Evolutionary conservation across 2,329 filamentous ascomycete genomes (phyloP).

Genomic region (Beauveria australis): DNA sequence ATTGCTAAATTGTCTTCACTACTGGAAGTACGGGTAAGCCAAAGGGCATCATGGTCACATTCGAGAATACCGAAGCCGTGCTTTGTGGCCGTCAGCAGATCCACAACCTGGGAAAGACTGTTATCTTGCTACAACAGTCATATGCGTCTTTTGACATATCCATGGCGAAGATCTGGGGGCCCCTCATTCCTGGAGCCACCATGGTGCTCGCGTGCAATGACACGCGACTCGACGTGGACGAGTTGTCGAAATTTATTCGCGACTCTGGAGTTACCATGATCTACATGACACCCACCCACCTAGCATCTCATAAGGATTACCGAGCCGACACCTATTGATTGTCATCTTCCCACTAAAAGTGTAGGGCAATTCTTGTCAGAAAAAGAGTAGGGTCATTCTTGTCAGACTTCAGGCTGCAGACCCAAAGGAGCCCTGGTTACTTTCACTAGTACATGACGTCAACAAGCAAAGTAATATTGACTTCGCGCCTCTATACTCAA

Average conservation of each 20-base stretch:
- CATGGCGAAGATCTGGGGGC: neutral
- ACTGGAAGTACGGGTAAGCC: slow-evolving; percentile 1
- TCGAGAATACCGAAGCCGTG: slow-evolving; percentile 1
- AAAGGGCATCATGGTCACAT: slow-evolving; percentile 2
- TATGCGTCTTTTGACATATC: neutral
- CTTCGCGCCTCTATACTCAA: no score
- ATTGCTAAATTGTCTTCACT: slow-evolving; percentile 4
- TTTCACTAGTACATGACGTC: no score
- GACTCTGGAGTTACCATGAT: neutral
- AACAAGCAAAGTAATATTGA: no score
- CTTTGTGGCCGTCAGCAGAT: slow-evolving; percentile 3
- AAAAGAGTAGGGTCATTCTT: no score
- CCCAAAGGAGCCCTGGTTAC: no score
- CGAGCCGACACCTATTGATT: neutral
- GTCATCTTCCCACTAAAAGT: neutral
- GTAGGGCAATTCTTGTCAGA: no score
- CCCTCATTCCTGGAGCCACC: neutral
- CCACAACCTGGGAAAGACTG: neutral
- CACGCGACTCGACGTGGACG: neutral
- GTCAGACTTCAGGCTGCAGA: no score
- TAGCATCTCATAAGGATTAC: neutral
- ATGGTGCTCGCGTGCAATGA: neutral
- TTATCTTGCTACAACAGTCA: neutral
- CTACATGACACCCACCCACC: neutral
- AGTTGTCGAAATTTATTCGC: neutral